These are phyloP conservation scores for Erythrobasidium yunnanense DNA, from an alignment of 768 basidiomycete species.

Conservation along the genomic window DNA sequence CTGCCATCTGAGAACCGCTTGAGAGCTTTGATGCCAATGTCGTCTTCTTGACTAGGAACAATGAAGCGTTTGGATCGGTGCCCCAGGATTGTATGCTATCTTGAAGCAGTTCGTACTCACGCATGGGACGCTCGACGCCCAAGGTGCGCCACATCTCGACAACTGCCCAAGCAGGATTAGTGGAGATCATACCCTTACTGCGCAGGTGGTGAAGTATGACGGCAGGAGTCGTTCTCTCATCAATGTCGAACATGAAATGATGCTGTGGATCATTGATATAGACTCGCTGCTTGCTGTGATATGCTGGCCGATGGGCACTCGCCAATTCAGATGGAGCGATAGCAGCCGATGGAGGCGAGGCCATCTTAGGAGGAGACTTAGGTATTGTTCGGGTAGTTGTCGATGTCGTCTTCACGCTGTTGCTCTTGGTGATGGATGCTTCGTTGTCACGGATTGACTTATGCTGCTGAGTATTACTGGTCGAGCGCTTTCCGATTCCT, in stretches of 20 bases:
- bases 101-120: slow-evolving; percentile 71
- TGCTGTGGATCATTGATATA: slow-evolving; percentile 68
- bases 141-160: slow-evolving; percentile 83
- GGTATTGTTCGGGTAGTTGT: neutral
- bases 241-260: slow-evolving; percentile 63
- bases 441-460: too few species aligned
- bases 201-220: slow-evolving; percentile 62
- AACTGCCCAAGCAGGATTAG: slow-evolving; percentile 60
- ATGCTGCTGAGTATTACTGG: too few species aligned
- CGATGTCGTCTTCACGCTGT: too few species aligned
- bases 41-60: slow-evolving; percentile 47
- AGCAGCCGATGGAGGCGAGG: neutral
- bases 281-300: slow-evolving; percentile 45
- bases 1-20: neutral
- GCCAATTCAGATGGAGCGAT: neutral
- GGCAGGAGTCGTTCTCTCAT: slow-evolving; percentile 56
- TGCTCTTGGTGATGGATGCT: too few species aligned
- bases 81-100: slow-evolving; percentile 82
- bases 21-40: slow-evolving; percentile 28
- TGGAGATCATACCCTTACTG: slow-evolving; percentile 52
- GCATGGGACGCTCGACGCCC: slow-evolving; percentile 84
- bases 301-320: neutral
- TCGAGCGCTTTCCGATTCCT: too few species aligned
- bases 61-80: slow-evolving; percentile 47
- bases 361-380: neutral